Evolutionary conservation across 2,329 filamentous ascomycete species (phyloP).

Genomic region (Elsinoe fawcettii): DNA sequence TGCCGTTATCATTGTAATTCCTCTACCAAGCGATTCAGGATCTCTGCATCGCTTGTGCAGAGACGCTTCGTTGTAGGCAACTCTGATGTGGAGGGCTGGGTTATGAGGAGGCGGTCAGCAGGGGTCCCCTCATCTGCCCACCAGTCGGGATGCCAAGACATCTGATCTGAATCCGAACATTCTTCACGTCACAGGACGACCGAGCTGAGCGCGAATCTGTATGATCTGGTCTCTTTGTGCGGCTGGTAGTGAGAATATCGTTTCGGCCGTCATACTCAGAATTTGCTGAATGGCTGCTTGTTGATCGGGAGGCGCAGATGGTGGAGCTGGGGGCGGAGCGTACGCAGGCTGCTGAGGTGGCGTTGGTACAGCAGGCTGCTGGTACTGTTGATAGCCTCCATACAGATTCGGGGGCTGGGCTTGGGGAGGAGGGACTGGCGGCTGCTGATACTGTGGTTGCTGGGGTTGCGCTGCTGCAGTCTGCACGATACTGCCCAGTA

Average conservation of each 20-base stretch:
- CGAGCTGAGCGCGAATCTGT: slow-evolving; percentile 59
- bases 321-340: slow-evolving; percentile 30
- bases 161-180: background rate
- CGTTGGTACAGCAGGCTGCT: slow-evolving; percentile 33
- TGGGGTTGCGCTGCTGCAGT: slow-evolving; percentile 37
- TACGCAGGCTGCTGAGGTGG: slow-evolving; percentile 35
- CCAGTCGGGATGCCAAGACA: background rate
- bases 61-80: too few species aligned
- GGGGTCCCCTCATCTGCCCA: too few species aligned
- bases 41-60: too few species aligned
- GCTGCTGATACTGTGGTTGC: slow-evolving; percentile 20
- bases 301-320: slow-evolving; percentile 48
- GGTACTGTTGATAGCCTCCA: slow-evolving; percentile 31
- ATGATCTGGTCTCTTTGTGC: slow-evolving; percentile 61
- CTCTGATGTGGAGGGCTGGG: too few species aligned
- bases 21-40: background rate
- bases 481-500: slow-evolving; percentile 75
- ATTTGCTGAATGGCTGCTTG: slow-evolving; percentile 74
- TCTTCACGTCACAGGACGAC: slow-evolving; percentile 19
- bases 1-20: background rate
- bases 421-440: slow-evolving; percentile 23
- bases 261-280: slow-evolving; percentile 67
- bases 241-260: slow-evolving; percentile 61
- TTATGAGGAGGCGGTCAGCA: too few species aligned
- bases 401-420: slow-evolving; percentile 28